Conservation (phyloP, 345 rosid species). For the Xanthoceras sorbifolium region DNA sequence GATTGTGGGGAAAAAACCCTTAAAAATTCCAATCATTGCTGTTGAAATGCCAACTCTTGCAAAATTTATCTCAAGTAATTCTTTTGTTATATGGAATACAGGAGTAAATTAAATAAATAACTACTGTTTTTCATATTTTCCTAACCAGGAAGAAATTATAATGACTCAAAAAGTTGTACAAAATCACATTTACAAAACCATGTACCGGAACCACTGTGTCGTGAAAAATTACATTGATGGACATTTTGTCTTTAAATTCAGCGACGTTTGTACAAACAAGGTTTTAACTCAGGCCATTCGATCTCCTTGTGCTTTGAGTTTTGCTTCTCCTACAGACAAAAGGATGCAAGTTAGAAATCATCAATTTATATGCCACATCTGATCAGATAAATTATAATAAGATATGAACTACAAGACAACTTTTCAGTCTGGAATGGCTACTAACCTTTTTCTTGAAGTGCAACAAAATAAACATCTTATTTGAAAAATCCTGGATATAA, state of each 20-base stretch:
- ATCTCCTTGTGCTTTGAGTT: slow-evolving; percentile 53
- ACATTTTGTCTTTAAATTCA: slow-evolving; percentile 27
- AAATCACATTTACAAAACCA: neutral
- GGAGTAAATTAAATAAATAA: neutral
- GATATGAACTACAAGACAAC: neutral
- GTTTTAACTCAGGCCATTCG: slow-evolving; percentile 86
- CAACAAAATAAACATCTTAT: slow-evolving; percentile 82
- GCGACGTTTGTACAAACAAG: slow-evolving; percentile 91
- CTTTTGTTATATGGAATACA: no score
- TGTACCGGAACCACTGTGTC: neutral
- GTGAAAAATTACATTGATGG: neutral
- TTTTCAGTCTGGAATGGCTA: neutral
- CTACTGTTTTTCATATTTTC: neutral
- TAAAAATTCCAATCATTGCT: neutral
- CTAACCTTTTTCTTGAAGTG: slow-evolving; percentile 84
- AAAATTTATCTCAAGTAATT: neutral
- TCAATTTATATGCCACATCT: neutral
- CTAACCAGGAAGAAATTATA: neutral
- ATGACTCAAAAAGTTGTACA: neutral
- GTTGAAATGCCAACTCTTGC: neutral
- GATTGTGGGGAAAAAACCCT: neutral
- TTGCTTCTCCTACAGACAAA: slow-evolving; percentile 51
- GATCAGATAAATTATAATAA: neutral
- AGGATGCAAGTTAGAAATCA: neutral
- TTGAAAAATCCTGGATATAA: slow-evolving; percentile 72